Evolutionary conservation across 2,329 filamentous ascomycete species (phyloP), one percentile per base, ranked within the genome.

Genomic region (Claviceps maximensis): DNA sequence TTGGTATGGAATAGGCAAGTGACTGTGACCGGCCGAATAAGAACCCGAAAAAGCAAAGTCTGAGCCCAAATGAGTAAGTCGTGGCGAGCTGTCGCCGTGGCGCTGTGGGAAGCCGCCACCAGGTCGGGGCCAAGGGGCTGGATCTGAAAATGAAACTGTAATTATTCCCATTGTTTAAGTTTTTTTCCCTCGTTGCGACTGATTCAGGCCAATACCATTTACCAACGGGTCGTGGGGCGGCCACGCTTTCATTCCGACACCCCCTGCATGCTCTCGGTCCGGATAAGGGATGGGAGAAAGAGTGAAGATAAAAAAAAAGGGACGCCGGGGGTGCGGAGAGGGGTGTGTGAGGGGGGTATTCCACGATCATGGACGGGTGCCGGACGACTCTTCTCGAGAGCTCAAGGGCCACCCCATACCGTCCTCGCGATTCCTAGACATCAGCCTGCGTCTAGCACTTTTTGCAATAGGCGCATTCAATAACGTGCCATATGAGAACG

Each of bases 241-340:
- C 51, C 51, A 53, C 27, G 51, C 51, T 49, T 36, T 50, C 48
- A 17, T 23, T 53, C 27, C 47, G 47, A 49, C 51, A 53, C 51
- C 4, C 51, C 47, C 17, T 25, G 7, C 12, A 44, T 21, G 21
- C 21, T 21, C 15, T 17, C 13, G 21, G 23, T 44, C 21, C 42
- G 8, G 19, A 41, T 41, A 33, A 3, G n/a, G 40, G 8, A 19
- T 40, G 38, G 5, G n/a, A 5, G 36, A n/a, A 40, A 6, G 36
- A 17, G n/a, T 15, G 15, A 15, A 40, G 5, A 7, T 6, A 40
- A 15, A 40, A 40, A 15, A 40, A 17, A 7, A 17, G 17, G 38
- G 38, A 40, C 17, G 40, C 4, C 8, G 38, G 12, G 19, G 40
- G 19, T 9, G 10, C 4, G 40, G 21, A n/a, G 2, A 2, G 8